phyloP scores from a whole-genome alignment of 768 basidiomycete species.

The Phylloporus arenicola region DNA sequence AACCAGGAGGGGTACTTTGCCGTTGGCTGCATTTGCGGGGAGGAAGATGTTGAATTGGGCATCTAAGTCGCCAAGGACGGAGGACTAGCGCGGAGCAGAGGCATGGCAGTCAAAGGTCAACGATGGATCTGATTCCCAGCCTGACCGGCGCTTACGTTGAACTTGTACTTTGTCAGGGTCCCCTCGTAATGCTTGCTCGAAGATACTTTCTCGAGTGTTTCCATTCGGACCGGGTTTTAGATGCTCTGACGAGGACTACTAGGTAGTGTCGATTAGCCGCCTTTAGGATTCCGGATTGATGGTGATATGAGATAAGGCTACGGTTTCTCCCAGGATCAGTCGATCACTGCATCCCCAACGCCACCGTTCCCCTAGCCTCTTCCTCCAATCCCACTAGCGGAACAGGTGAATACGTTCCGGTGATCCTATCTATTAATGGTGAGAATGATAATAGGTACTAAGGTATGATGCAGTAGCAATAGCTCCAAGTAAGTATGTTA shows the following conservation, averaged over 20 bases:
- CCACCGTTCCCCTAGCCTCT: too few species aligned
- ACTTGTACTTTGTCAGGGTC: constrained; percentile 79
- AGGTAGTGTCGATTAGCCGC: too few species aligned
- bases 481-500: not conserved
- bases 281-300: not conserved
- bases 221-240: constrained; percentile 5
- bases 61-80: constrained; percentile 58
- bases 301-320: not conserved
- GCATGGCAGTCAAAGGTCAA: not conserved
- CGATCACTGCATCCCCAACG: too few species aligned
- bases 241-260: not conserved
- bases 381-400: too few species aligned
- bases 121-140: not conserved
- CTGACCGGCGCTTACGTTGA: constrained; percentile 49
- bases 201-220: constrained; percentile 60
- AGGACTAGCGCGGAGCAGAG: constrained; percentile 45
- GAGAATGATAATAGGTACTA: not conserved
- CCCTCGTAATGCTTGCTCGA: constrained; percentile 80
- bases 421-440: too few species aligned
- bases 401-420: too few species aligned
- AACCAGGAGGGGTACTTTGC: constrained; percentile 63
- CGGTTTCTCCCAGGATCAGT: too few species aligned
- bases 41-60: constrained; percentile 88
- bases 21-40: constrained; percentile 55
- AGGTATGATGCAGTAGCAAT: not conserved